Conservation (phyloP, 2,329 filamentous ascomycete genomes). For the Curvularia verruculosa region DNA sequence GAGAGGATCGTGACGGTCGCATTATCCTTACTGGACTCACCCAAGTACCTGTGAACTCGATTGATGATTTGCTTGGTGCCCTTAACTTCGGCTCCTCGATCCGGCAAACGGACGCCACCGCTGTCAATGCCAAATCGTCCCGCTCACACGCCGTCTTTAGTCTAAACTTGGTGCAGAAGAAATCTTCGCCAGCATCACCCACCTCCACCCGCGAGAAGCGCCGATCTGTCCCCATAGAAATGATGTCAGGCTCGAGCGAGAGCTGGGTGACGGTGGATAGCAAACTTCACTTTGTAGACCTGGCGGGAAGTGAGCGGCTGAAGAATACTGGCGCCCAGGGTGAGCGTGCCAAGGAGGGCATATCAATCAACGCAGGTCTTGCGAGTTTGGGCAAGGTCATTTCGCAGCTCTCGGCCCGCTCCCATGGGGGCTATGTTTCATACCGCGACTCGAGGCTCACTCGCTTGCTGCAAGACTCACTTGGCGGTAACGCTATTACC, state of each 20-base stretch:
- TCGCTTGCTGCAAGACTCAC: conserved; percentile 89
- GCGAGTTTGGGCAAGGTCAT: conserved; percentile 97
- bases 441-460: conserved; percentile 98
- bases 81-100: conserved; percentile 93
- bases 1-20: conserved; percentile 92
- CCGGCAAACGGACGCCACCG: conserved; percentile 94
- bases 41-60: conserved; percentile 86
- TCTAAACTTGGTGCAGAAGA: conserved; percentile 88
- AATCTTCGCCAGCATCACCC: conserved; percentile 56
- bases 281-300: conserved; percentile 97
- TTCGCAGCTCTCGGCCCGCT: conserved; percentile 90
- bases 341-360: conserved; percentile 92
- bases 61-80: conserved; percentile 87
- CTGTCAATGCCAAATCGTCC: conserved; percentile 96
- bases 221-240: conserved; percentile 83
- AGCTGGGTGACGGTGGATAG: conserved; percentile 86
- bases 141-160: conserved; percentile 98
- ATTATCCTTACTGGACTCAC: conserved; percentile 91
- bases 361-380: conserved; percentile 96
- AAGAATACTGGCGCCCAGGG: conserved; percentile 98
- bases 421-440: conserved; percentile 87
- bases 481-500: conserved; percentile 95
- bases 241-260: conserved; percentile 65
- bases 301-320: conserved; percentile 93
- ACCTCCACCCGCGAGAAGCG: conserved; percentile 75